Evolutionary conservation across 1,284 basidiomycete genomes (phyloP), one percentile per base, ranked within the genome.

Genomic region (Ganoderma sinense): DNA sequence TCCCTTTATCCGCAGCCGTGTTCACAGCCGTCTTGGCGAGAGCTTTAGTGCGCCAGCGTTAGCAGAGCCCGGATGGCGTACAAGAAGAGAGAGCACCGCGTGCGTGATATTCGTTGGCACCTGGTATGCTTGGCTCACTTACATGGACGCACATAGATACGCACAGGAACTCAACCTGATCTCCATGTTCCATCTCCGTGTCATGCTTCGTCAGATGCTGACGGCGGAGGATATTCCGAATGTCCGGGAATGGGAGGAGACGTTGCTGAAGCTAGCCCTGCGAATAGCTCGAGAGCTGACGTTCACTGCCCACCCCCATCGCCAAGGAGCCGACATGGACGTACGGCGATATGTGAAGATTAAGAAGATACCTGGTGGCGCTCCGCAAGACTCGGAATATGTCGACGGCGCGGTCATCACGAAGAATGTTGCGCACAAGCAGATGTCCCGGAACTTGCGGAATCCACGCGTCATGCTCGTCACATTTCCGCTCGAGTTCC

Each of bases 381-480:
- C 88, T 64, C 96, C 97, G 43, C 88, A 86, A 40, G 96, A 99
- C 79, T 98, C 96, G 14, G 97, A 99, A 84, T 99, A 97, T 77
- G 95, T 99, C 63, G 95, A 97, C 73, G 98, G 98, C 3, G 96
- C 95, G 13, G 97, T 99, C 62, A 98, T 99, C 78, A 97, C 97
- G 26, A 99, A 99, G 86, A 98, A 99, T 75, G 93, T 99, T 7
- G 95, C 97, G 5, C 97, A 99, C 80, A 98, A 98, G 82, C 89
- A 89, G 73, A 95, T 95, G 94, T 84, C 89, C 33, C 85, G 91
- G 65, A 85, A 84, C 10, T 87, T 93, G 72, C 85, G 85, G 43
- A 92, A 94, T 74, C 97, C 98, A 2, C 91, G 97, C 16, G 90
- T 99, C 77, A 97, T 99, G 95, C 88, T 99, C 33, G 90, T 99